Conservation (phyloP, 1,284 basidiomycete genomes). For the Irpex sp. region DNA sequence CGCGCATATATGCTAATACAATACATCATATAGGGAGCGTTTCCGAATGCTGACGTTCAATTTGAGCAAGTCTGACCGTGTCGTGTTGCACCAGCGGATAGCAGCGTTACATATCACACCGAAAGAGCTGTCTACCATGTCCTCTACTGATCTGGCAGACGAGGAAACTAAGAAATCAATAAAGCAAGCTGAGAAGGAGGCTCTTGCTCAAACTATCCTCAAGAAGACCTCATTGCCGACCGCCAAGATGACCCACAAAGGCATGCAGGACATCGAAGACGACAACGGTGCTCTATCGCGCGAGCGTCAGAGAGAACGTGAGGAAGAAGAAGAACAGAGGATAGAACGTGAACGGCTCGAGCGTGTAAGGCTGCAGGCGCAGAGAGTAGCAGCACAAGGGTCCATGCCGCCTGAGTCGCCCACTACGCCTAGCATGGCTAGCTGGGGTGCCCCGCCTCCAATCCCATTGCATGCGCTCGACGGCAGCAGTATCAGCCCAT, state of each 20-base stretch:
- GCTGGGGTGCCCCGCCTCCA: conserved; percentile 61
- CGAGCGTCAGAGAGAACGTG: conserved; percentile 49
- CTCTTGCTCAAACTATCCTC: conserved; percentile 79
- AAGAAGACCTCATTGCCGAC: conserved; percentile 68
- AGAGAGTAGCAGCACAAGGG: conserved; percentile 24
- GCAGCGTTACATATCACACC: conserved; percentile 61
- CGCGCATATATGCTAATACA: conserved; percentile 5
- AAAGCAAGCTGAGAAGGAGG: conserved; percentile 74
- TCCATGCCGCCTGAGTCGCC: conserved; percentile 68
- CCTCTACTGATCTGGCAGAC: conserved; percentile 80
- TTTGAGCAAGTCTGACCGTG: conserved; percentile 70
- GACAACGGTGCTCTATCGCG: conserved; percentile 49
- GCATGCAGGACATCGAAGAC: conserved; percentile 82
- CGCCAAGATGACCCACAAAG: conserved; percentile 88
- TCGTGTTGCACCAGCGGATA: conserved; percentile 72
- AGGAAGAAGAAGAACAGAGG: conserved; percentile 57
- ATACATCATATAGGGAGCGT: conserved; percentile 55
- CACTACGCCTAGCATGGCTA: conserved; percentile 36
- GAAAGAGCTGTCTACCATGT: conserved; percentile 74
- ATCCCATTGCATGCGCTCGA: conserved; percentile 40
- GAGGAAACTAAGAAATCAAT: conserved; percentile 80
- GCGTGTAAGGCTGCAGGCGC: conserved; percentile 41
- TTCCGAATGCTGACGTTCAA: conserved; percentile 84
- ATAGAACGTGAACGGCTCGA: conserved; percentile 61
- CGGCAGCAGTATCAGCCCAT: conserved; percentile 20